Conservation (phyloP, 306 rosid genomes). For the Oemleria cerasiformis region DNA sequence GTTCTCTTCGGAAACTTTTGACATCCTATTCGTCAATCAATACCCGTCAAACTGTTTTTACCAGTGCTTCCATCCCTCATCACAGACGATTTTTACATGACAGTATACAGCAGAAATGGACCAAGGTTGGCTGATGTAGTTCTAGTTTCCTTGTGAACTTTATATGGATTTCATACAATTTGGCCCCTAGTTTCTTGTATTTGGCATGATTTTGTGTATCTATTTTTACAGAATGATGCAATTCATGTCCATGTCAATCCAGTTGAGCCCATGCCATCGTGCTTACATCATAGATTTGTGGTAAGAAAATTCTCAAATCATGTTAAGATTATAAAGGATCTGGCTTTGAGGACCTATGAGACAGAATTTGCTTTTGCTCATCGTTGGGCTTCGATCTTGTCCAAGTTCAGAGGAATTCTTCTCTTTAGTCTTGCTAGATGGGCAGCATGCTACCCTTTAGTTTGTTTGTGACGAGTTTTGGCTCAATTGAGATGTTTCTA, state of each 20-base stretch:
- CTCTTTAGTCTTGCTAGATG: too few species aligned
- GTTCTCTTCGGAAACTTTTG: conserved; percentile 82
- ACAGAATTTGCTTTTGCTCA: too few species aligned
- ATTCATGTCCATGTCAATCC: conserved; percentile 80
- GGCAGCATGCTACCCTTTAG: too few species aligned
- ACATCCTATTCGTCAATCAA: conserved; percentile 67
- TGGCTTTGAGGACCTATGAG: too few species aligned
- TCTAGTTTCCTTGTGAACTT: conserved; percentile 22
- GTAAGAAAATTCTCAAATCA: conserved; percentile 39
- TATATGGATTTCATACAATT: conserved; percentile 4
- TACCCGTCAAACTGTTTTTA: conserved; percentile 84
- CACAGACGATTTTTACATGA: conserved; percentile 79
- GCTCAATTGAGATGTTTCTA: too few species aligned
- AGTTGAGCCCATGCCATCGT: conserved; percentile 79
- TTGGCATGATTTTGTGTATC: conserved; percentile 10
- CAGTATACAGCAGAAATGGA: conserved; percentile 93
- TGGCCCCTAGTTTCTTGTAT: not conserved
- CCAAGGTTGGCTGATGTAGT: conserved; percentile 56
- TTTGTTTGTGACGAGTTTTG: too few species aligned
- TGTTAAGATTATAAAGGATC: too few species aligned
- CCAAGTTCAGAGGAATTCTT: too few species aligned
- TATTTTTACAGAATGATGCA: conserved; percentile 58
- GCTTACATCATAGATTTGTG: conserved; percentile 70
- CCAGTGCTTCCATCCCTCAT: conserved; percentile 95
- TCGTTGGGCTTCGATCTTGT: too few species aligned